Evolutionary conservation across 306 rosid species (phyloP), one percentile per base, ranked within the genome.

Genomic region (Trifolium repens): DNA sequence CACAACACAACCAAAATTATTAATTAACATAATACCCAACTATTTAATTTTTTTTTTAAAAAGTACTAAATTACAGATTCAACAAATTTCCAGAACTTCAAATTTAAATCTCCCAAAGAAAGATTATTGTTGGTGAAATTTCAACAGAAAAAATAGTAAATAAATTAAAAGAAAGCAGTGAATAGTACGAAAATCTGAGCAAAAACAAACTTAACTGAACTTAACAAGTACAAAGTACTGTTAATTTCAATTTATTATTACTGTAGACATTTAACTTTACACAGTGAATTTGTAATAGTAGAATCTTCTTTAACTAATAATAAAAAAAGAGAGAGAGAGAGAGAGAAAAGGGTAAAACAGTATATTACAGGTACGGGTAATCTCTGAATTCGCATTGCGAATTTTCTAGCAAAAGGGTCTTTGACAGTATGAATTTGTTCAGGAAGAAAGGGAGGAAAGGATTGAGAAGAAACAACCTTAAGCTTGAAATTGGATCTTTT

Each of bases 381-480:
- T 59, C 97, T 86, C 66, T 88, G 87, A 61, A 94, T 90, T 43
- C 98, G 80, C 61, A 84, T 19, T 50, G 98, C 97, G 46, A 91
- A 77, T 40, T 85, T 90, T 13, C 89, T 80, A 16, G 96, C 96
- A 7, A 68, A 85, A 7, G 91, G 84, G 84, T 94, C 98, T 78
- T 78, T 82, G 77, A 94, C 86, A 14, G 50, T 27, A 26, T 91
- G 76, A 8, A 94, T 80, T 50, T 90, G 57, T 10, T 70, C 82
- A 9, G 97, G 98, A 11, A 94, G 98, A 76, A 94, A 94, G 5
- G 97, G 82, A 82, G 98, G 97, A 68, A 94, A 90, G 1, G 64
- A 76, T 5, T 59, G 27, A 12, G 72, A 75, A 55, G 86, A 58
- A 12, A n/a, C 19, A 55, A 81, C 84, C 52, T 27, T 59, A 6